Percentiles rank a stretch among this genome's conserved stretches.
These are phyloP conservation scores for Amanita pseudoporphyria DNA, from an alignment of 768 basidiomycete species.

Conservation along the genomic window DNA sequence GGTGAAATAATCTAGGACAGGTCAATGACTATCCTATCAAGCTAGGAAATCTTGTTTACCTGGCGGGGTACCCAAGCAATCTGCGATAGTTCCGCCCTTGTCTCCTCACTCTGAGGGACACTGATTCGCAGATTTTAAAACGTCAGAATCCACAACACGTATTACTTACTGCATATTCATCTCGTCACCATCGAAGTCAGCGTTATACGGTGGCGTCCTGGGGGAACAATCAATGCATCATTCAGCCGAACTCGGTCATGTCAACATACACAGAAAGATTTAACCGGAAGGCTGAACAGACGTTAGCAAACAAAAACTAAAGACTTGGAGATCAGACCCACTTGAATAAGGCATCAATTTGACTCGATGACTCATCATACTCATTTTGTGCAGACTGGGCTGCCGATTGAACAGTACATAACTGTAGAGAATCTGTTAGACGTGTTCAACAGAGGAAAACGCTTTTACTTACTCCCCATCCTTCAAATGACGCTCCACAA, in stretches of 20 bases:
- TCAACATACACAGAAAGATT: conserved; percentile 90
- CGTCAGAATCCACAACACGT: not conserved
- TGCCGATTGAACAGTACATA: conserved; percentile 97
- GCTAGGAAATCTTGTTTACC: conserved; percentile 30
- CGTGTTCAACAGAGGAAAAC: not conserved
- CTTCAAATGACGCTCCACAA: conserved; percentile 94
- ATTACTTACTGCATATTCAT: conserved; percentile 99
- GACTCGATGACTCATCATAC: conserved; percentile 99
- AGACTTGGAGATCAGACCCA: conserved; percentile 31
- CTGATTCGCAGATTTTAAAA: conserved; percentile 27
- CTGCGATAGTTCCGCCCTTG: conserved; percentile 94
- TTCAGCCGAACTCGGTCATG: conserved; percentile 13
- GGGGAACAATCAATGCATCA: conserved; percentile 17
- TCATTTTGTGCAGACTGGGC: conserved; percentile 98
- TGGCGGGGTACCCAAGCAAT: conserved; percentile 98
- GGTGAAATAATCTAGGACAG: conserved; percentile 85
- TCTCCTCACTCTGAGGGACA: conserved; percentile 97
- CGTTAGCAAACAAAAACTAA: not conserved
- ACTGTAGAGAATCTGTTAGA: conserved; percentile 26
- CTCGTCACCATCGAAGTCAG: conserved; percentile 99
- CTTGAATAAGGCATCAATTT: conserved; percentile 98
- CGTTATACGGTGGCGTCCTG: conserved; percentile 95
- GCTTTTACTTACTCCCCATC: conserved; percentile 83
- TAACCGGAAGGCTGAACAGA: conserved; percentile 74
- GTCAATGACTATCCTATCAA: not conserved